These are phyloP conservation scores for Saccharomyces hybrid DNA, from an alignment of 1,139 yeast species.

Conservation along the genomic window DNA sequence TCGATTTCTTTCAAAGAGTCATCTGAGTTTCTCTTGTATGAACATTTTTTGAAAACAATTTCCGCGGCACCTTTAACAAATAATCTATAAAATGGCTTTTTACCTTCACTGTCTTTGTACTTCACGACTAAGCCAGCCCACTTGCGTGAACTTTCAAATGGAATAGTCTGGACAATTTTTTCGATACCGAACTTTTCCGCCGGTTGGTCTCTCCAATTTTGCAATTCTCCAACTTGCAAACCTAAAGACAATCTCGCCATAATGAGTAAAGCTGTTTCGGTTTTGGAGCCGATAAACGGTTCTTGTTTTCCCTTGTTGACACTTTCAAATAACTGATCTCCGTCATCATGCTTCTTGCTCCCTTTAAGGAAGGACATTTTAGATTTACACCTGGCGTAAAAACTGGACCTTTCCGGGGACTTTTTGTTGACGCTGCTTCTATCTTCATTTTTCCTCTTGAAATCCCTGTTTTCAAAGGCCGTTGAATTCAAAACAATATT, in stretches of 20 bases:
- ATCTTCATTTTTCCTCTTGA: constrained; percentile 13
- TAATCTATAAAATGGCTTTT: constrained; percentile 43
- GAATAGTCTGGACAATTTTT: constrained; percentile 61
- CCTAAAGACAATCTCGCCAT: constrained; percentile 56
- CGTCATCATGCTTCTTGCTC: constrained; percentile 7
- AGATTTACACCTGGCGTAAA: constrained; percentile 16
- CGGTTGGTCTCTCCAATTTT: constrained; percentile 35
- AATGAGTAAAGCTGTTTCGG: constrained; percentile 80
- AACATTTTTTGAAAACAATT: constrained; percentile 61
- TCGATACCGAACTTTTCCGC: constrained; percentile 25
- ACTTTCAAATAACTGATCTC: constrained; percentile 17
- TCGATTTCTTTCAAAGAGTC: constrained; percentile 29
- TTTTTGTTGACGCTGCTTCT: neutral
- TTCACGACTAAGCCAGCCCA: constrained; percentile 80
- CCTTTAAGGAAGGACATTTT: constrained; percentile 4
- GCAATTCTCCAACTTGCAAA: constrained; percentile 37
- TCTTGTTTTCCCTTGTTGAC: constrained; percentile 35
- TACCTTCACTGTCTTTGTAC: constrained; percentile 26
- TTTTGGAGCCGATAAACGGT: constrained; percentile 82
- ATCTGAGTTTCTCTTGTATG: constrained; percentile 31
- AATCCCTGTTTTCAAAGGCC: constrained; percentile 64
- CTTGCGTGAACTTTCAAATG: constrained; percentile 88
- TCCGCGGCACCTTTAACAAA: constrained; percentile 94
- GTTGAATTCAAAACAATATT: constrained; percentile 78
- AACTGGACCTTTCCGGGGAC: neutral